Conservation (phyloP, 805 yeast species). For the Brettanomyces naardenensis region DNA sequence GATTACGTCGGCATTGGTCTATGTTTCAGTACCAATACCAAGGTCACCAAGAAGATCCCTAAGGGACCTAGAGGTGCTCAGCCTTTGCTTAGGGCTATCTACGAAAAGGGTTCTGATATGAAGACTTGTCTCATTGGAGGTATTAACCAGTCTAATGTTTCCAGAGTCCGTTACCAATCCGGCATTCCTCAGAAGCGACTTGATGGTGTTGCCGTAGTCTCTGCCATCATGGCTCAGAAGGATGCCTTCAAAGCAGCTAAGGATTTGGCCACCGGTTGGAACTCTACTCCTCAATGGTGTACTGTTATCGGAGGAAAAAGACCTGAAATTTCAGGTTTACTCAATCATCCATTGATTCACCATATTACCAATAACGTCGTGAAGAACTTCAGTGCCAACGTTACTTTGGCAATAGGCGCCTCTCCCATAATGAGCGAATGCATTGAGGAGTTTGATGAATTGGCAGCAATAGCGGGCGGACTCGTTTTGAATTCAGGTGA, state of each 20-base stretch:
- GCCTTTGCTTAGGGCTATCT: constrained; percentile 40
- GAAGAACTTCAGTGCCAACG: constrained; percentile 81
- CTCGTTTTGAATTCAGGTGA: constrained; percentile 75
- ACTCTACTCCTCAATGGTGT: constrained; percentile 23
- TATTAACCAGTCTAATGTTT: constrained; percentile 53
- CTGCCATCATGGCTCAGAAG: constrained; percentile 65
- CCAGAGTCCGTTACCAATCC: constrained; percentile 46
- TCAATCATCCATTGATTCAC: constrained; percentile 55
- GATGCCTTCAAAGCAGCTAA: constrained; percentile 30
- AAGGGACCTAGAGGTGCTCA: constrained; percentile 68
- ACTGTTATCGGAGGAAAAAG: not conserved
- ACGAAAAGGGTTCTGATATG: constrained; percentile 29
- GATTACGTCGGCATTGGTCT: constrained; percentile 88
- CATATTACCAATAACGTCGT: constrained; percentile 89
- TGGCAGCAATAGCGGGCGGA: constrained; percentile 48
- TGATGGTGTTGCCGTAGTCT: constrained; percentile 87
- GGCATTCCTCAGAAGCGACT: constrained; percentile 36
- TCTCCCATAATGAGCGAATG: constrained; percentile 87
- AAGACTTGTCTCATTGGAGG: constrained; percentile 80
- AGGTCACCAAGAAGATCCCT: constrained; percentile 44
- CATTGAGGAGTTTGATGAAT: constrained; percentile 55
- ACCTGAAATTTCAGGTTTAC: not conserved
- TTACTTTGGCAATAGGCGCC: constrained; percentile 74
- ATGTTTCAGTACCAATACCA: constrained; percentile 67
- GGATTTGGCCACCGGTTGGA: constrained; percentile 24